Evolutionary conservation across 2,329 filamentous ascomycete species (phyloP).

Genomic region (Dactylellina haptotyla): DNA sequence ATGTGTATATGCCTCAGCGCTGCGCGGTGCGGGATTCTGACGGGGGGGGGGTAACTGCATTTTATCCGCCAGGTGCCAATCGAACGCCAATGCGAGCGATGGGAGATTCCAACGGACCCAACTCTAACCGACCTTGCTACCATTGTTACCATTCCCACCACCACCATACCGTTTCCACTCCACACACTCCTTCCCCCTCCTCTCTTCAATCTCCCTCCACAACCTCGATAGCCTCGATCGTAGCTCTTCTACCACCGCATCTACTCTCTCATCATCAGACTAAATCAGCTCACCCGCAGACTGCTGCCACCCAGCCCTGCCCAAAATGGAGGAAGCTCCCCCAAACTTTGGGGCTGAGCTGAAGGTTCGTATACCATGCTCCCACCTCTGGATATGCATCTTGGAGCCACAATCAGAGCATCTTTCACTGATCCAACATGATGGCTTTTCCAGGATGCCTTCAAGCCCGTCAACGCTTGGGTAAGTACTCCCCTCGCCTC

Average conservation of each 20-base stretch:
- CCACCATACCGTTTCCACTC: neutral
- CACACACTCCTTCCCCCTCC: neutral
- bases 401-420: neutral
- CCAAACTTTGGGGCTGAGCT: slow-evolving; percentile 92
- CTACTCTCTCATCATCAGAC: neutral
- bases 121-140: neutral
- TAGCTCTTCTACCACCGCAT: neutral
- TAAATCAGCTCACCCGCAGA: neutral
- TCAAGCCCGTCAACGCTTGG: slow-evolving; percentile 94
- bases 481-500: slow-evolving; percentile 62
- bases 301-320: neutral
- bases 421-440: slow-evolving; percentile 9
- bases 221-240: neutral
- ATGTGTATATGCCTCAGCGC: slow-evolving; percentile 42
- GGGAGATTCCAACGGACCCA: too few relatives aligned
- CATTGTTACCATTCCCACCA: neutral
- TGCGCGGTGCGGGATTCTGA: slow-evolving; percentile 40
- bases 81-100: neutral
- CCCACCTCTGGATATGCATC: neutral
- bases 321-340: slow-evolving; percentile 72
- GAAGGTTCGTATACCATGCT: slow-evolving; percentile 70
- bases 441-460: slow-evolving; percentile 76
- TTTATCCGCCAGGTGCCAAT: slow-evolving; percentile 22
- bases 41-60: neutral
- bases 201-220: neutral